Conservation (phyloP, 768 basidiomycete species). For the Phaffia australis region DNA sequence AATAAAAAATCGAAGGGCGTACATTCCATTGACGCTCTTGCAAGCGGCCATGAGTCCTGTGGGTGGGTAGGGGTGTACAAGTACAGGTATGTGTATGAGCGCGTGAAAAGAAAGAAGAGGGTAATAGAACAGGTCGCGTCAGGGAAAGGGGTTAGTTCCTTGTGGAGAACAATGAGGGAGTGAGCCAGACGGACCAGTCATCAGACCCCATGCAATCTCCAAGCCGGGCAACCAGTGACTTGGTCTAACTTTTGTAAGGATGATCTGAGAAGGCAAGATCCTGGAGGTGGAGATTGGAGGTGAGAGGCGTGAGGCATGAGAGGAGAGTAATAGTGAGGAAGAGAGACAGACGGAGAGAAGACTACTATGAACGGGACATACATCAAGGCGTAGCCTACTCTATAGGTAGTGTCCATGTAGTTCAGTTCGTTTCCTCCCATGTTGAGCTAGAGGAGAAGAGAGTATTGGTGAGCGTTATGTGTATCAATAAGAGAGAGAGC, state of each 20-base stretch:
- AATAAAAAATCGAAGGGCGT: constrained; percentile 32
- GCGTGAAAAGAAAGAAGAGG: too few relatives aligned
- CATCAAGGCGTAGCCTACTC: constrained; percentile 21
- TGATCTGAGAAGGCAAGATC: constrained; percentile 31
- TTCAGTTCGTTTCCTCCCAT: constrained; percentile 29
- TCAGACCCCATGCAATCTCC: constrained; percentile 27
- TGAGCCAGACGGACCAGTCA: constrained; percentile 21
- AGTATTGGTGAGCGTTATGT: background rate
- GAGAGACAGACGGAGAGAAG: background rate
- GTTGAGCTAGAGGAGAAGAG: constrained; percentile 15
- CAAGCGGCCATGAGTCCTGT: constrained; percentile 19
- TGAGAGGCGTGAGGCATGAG: constrained; percentile 15
- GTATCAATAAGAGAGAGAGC: background rate
- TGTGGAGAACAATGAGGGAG: background rate
- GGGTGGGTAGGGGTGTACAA: too few relatives aligned
- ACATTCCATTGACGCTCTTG: constrained; percentile 23
- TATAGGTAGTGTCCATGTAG: constrained; percentile 11
- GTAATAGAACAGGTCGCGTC: background rate
- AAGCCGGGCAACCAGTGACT: constrained; percentile 28
- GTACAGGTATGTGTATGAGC: too few relatives aligned
- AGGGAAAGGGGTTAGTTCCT: too few relatives aligned
- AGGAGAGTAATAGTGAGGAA: background rate
- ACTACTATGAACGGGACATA: background rate
- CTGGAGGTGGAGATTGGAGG: constrained; percentile 28
- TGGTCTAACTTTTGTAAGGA: constrained; percentile 31